Evolutionary conservation across 2,329 filamentous ascomycete species (phyloP).

Genomic region (Fusarium beomiforme): DNA sequence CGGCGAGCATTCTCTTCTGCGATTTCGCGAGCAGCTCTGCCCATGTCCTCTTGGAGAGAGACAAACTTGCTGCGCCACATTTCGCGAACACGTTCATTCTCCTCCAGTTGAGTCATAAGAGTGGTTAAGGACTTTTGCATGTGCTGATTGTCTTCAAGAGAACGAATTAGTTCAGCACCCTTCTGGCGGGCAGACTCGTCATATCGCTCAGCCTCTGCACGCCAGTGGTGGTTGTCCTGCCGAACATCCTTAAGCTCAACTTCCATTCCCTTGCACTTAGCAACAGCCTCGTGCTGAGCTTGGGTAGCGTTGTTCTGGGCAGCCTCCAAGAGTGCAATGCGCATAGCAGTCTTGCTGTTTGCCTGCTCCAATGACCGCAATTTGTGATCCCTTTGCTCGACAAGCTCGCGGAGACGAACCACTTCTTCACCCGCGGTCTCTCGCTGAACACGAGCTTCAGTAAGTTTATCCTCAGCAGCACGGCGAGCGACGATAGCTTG

Average conservation of each 20-base stretch:
- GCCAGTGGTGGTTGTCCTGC: conserved; percentile 69
- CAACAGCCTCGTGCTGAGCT: conserved; percentile 64
- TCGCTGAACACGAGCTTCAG: conserved; percentile 76
- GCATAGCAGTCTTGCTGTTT: conserved; percentile 66
- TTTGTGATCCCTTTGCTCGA: conserved; percentile 76
- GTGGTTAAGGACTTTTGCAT: conserved; percentile 78
- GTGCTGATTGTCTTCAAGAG: conserved; percentile 72
- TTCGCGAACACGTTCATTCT: conserved; percentile 86
- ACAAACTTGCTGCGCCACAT: conserved; percentile 86
- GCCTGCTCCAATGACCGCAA: conserved; percentile 68
- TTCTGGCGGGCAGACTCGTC: conserved; percentile 62
- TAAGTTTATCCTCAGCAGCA: conserved; percentile 75
- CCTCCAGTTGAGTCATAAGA: conserved; percentile 81
- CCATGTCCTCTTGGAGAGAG: conserved; percentile 88
- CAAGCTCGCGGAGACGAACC: conserved; percentile 70
- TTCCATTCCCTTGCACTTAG: conserved; percentile 64
- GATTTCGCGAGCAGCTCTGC: conserved; percentile 79
- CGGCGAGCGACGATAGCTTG: conserved; percentile 71
- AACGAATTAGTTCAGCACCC: conserved; percentile 59
- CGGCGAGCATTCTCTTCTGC: conserved; percentile 84
- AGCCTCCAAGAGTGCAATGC: conserved; percentile 73
- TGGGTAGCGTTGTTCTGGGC: conserved; percentile 69
- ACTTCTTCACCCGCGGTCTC: conserved; percentile 78
- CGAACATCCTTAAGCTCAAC: conserved; percentile 64
- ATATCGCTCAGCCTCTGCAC: conserved; percentile 68